Conservation (phyloP, 2,329 filamentous ascomycete genomes). For the Cladophialophora chaetospira region DNA sequence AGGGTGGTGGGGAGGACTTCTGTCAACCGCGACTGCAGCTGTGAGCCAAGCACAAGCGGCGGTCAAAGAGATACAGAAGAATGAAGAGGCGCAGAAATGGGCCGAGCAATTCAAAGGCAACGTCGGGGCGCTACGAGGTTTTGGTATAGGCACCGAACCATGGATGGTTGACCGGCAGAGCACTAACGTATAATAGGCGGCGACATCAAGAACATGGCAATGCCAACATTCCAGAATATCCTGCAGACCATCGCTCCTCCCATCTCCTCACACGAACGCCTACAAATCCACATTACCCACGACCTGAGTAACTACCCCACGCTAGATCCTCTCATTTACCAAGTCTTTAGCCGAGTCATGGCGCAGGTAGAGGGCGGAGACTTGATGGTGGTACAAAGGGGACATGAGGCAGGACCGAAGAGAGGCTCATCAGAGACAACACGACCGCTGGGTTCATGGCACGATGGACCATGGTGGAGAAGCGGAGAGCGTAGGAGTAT, state of each 20-base stretch:
- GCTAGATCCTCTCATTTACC: slow-evolving; percentile 87
- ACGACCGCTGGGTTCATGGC: slow-evolving; percentile 70
- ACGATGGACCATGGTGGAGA: slow-evolving; percentile 96
- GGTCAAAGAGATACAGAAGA: slow-evolving; percentile 92
- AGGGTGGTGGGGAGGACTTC: slow-evolving; percentile 85
- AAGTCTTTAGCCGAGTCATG: slow-evolving; percentile 93
- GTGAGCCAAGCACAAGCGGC: slow-evolving; percentile 91
- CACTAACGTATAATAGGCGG: slow-evolving; percentile 61
- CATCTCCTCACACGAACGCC: slow-evolving; percentile 93
- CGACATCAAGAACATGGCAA: slow-evolving; percentile 79
- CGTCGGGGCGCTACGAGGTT: slow-evolving; percentile 72
- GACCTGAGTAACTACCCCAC: slow-evolving; percentile 93
- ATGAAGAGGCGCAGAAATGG: slow-evolving; percentile 96
- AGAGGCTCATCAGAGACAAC: slow-evolving; percentile 61
- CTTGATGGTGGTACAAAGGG: slow-evolving; percentile 88
- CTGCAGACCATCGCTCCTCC: slow-evolving; percentile 93
- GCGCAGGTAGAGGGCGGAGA: slow-evolving; percentile 98
- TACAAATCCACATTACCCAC: slow-evolving; percentile 96
- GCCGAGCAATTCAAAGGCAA: slow-evolving; percentile 91
- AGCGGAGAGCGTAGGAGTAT: slow-evolving; percentile 68
- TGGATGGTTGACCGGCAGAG: not conserved
- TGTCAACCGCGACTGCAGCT: slow-evolving; percentile 71
- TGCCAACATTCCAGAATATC: slow-evolving; percentile 93
- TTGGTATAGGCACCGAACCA: slow-evolving; percentile 60
- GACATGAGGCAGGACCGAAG: slow-evolving; percentile 76